Evolutionary conservation across 768 basidiomycete species (phyloP).

Genomic region (Tylopilus felleus): DNA sequence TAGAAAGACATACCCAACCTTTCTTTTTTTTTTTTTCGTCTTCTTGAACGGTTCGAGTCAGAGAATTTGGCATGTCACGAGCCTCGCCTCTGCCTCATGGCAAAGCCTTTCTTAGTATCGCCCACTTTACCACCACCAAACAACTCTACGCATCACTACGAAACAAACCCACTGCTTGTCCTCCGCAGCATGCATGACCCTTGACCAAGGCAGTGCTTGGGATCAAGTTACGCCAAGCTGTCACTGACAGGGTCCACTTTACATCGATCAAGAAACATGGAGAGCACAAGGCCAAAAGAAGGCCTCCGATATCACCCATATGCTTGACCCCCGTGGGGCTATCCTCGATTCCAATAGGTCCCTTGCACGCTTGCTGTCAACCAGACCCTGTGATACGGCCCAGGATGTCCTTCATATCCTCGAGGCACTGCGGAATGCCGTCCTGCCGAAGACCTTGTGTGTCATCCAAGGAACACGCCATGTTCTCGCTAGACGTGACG

Average conservation of each 20-base stretch:
- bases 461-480: background rate
- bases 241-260: constrained; percentile 8
- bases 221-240: background rate
- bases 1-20: background rate
- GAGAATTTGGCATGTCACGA: background rate
- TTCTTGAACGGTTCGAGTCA: background rate
- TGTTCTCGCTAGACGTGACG: no score
- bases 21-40: background rate
- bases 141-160: no score
- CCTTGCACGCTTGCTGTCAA: background rate
- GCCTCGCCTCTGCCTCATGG: constrained; percentile 29
- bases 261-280: background rate
- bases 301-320: background rate
- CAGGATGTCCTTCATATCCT: background rate
- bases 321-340: constrained; percentile 1
- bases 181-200: no score
- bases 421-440: background rate
- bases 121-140: no score
- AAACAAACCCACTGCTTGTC: no score
- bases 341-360: background rate
- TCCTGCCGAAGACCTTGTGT: constrained; percentile 1
- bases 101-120: constrained; percentile 3
- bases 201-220: background rate
- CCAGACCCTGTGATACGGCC: background rate
- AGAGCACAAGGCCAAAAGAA: background rate